Base-by-base conservation (phyloP, 176 grass and related monocot species). In the Tillandsia leiboldiana region DNA sequence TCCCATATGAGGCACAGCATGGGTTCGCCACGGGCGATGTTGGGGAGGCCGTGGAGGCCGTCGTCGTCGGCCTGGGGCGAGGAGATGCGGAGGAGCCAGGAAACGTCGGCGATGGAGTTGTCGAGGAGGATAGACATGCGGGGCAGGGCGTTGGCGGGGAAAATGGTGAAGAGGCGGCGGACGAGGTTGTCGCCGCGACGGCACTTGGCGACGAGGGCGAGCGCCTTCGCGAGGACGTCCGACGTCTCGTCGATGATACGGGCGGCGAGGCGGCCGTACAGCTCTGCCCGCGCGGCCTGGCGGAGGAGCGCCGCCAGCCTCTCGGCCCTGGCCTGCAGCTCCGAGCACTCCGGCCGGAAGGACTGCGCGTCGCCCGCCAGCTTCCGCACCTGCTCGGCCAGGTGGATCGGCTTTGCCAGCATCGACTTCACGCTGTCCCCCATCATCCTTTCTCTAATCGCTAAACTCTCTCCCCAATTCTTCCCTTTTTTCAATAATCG, bases 1-100 rank as follows among this genome's bases (percentile, higher is more conserved):
- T 85, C 85, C 89, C 89, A 92, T 63, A 92, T 88, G 66, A 92
- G 79, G 69, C 83, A 92, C 2, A 92, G 82, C 18, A 92, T 92
- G 5, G 89, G 89, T 72, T 92, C 89, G 79, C 80, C 83, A 64
- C 81, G 89, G 49, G 82, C 85, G 66, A 92, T 92, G 8, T 83
- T 83, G 26, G 89, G 89, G 42, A 92, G 62, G 9, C 89, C 89
- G 27, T 85, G 81, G 66, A 85, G 72, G 59, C 82, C 82, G 26
- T 81, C 85, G 20, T 71, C 58, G 67, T 73, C 57, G 17, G 57
- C 33, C 1, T 13, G 20, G 10, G 57, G 26, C 0, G 58, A 22
- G 2, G 71, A 73, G 58, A 73, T 42, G 47, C 71, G 71, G 18
- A 73, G 71, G 1, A 73, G 71, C 71, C 71, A 73, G 17, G 71